Base-by-base conservation (phyloP, 352 stramenopile species). In the Aphanomyces invadans region DNA sequence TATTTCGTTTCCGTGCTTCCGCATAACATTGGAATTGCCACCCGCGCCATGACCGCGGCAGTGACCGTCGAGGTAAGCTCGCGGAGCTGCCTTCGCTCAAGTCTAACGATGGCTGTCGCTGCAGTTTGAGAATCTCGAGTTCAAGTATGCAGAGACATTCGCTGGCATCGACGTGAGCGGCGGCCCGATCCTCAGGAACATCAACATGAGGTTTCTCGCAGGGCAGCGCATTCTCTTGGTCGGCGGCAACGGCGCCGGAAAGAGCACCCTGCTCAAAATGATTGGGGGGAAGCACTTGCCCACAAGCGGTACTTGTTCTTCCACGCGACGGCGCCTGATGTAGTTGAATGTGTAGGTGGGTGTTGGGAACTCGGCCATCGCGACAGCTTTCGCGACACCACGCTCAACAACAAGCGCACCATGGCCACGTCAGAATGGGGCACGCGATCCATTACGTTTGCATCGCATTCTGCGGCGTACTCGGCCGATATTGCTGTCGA, bases 381-480 rank as follows among this genome's bases (percentile, higher is more conserved):
- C 32, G 88, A 98, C 72, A 90, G 88, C 29, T 99, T 98, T 75
- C 91, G 95, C 19, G 95, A 99, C 70, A 99, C 95, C 38, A 87
- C 74, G 52, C 76, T 98, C 5, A 98, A 98, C 74, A 86, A 90
- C 67, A 70, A 95, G 54, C 82, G 95, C 38, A 86, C 93, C 2
- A 99, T 97, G 73, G 83, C 99, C 46, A 97, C 95, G 71, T 95
- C 88, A 29, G 92, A 98, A 67, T 99, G 96, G 96, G 95, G 95
- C 12, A 97, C 98, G 72, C 84, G 92, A 10, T 94, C 92, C 0
- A 90, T 99, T 32, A 95, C 96, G 4, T 99, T 99, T 75, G 95
- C 95, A 1, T 85, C 81, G 1, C 79, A 92, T 42, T 83, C 76
- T 39, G 95, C 88, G 83, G 86, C 76, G 45, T 96, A 83, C 75